Base-by-base conservation (phyloP, 805 yeast genomes). In the Candida loeiensis region DNA sequence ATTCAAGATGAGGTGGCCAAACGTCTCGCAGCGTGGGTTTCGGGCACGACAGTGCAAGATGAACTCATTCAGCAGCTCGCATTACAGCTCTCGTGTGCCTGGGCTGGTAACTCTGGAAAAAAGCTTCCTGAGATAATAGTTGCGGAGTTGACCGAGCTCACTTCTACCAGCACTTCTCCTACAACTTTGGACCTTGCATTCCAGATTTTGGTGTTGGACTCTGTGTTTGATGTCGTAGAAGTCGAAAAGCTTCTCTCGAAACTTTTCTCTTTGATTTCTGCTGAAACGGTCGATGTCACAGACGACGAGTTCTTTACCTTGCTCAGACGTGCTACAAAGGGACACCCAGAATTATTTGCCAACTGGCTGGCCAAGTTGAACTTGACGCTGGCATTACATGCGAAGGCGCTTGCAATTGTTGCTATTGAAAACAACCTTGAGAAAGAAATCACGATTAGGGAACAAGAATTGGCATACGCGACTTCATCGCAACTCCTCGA, bases 401-500 rank as follows among this genome's bases (percentile, higher is more conserved):
- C 69, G 11, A 61, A 53, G 31, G 52, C 61, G 8, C 48, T 66
- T 43, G 60, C 69, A 2, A 50, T 56, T 12, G 48, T 65, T 20
- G 51, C 60, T 29, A 36, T 49, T 13, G 53, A 56, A 21, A 52
- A 54, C 27, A 29, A 46, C 1, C 37, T 59, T 20, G 30, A 39
- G 4, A 40, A 44, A 11, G 50, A 60, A 20, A 50, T 66, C 20
- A 45, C 39, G 3, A 46, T 56, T 7, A 51, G 63, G 7, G 61
- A 68, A 25, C 22, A 42, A 2, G 63, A 14, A 53, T 69, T 42
- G 51, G 57, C 22, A 60, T 59, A 44, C 69, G 68, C 39, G 57
- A 66, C 6, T 51, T 50, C 68, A 2, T 50, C 58, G 31, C 55
- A 57, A 4, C 36, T 43, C 4, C 27, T 52, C 11, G 53, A 50